Evolutionary conservation across 331 rosid species (phyloP).

Genomic region (Rhamnella rubrinervis): DNA sequence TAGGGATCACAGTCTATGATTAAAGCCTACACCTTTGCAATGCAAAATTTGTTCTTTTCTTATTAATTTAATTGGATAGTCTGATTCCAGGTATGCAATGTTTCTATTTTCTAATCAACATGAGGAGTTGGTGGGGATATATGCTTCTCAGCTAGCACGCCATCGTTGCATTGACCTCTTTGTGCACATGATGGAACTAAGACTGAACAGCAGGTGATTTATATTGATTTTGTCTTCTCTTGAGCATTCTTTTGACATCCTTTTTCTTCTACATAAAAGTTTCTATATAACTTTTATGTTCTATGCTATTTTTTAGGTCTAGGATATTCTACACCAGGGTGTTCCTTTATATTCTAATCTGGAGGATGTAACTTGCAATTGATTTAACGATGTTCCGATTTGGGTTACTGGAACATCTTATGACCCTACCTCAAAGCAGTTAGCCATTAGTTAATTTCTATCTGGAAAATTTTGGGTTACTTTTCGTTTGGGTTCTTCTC

Average conservation of each 20-base stretch:
- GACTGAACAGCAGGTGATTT: conserved; percentile 83
- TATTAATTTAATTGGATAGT: conserved; percentile 13
- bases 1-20: not conserved
- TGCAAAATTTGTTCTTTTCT: conserved; percentile 24
- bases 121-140: conserved; percentile 93
- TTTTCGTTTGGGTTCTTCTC: too few relatives aligned
- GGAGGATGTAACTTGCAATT: too few relatives aligned
- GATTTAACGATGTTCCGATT: too few relatives aligned
- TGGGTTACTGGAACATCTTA: too few relatives aligned
- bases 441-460: too few relatives aligned
- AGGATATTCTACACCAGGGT: not conserved
- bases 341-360: too few relatives aligned
- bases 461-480: too few relatives aligned
- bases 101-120: conserved; percentile 92
- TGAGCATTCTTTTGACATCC: not conserved
- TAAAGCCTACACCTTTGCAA: conserved; percentile 11
- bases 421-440: too few relatives aligned
- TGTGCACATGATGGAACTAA: conserved; percentile 96
- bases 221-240: not conserved
- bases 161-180: conserved; percentile 94
- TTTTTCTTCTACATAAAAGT: not conserved
- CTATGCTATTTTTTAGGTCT: conserved; percentile 2
- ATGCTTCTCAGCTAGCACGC: conserved; percentile 93
- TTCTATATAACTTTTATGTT: not conserved
- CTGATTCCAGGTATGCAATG: conserved; percentile 78